Evolutionary conservation across 257 asterid genomes (phyloP).

Genomic region (Eustoma russellianum): DNA sequence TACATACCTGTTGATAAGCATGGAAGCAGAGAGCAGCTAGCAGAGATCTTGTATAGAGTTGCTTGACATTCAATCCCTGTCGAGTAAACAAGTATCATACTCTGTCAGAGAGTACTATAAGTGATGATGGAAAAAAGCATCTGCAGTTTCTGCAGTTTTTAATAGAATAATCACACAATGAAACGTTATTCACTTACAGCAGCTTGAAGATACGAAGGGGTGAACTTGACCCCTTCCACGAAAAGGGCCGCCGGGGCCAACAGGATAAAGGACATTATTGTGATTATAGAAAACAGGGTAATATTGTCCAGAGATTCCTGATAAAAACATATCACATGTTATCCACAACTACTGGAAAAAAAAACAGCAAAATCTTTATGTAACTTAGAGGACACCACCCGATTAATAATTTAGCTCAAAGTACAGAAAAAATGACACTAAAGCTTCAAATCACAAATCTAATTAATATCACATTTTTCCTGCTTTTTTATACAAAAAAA

Average conservation of each 20-base stretch:
- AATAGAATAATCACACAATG: not conserved
- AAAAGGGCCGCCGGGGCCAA: slow-evolving; percentile 37
- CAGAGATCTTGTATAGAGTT: slow-evolving; percentile 54
- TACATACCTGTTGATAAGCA: slow-evolving; percentile 83
- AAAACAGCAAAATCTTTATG: not conserved
- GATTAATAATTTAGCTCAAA: too few species aligned
- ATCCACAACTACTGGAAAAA: slow-evolving; percentile 9
- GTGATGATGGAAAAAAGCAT: not conserved
- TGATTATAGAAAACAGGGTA: slow-evolving; percentile 43
- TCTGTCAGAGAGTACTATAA: not conserved
- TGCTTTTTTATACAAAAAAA: not conserved
- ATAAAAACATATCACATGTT: slow-evolving; percentile 8
- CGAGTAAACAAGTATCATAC: not conserved
- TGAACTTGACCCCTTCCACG: slow-evolving; percentile 46
- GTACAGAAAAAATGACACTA: too few species aligned
- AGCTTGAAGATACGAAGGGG: slow-evolving; percentile 65
- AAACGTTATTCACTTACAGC: slow-evolving; percentile 37
- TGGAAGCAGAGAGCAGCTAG: slow-evolving; percentile 78
- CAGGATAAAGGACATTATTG: slow-evolving; percentile 44
- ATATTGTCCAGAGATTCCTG: slow-evolving; percentile 52
- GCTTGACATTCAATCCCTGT: slow-evolving; percentile 60
- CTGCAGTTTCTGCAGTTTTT: too few species aligned
- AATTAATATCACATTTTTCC: not conserved
- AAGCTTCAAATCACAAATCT: too few species aligned
- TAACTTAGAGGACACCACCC: not conserved